Conservation (phyloP, 2,329 filamentous ascomycete species). For the Apiospora marii region DNA sequence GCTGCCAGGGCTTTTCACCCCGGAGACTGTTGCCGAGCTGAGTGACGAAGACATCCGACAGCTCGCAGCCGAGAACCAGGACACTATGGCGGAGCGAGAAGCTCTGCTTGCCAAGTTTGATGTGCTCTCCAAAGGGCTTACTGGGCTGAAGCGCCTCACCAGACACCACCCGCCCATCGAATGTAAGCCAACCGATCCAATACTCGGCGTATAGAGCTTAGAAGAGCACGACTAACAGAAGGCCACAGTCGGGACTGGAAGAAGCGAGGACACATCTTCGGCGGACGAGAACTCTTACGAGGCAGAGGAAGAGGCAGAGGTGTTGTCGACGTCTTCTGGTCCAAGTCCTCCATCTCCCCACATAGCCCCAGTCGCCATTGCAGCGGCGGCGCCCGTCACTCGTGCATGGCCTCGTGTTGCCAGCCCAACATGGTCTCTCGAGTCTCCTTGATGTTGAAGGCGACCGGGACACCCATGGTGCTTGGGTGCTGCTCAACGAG, state of each 20-base stretch:
- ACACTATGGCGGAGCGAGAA: slow-evolving; percentile 30
- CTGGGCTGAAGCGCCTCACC: slow-evolving; percentile 19
- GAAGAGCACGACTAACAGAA: neutral
- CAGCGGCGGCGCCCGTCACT: neutral
- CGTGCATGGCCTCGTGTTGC: neutral
- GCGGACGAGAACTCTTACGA: neutral
- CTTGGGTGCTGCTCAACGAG: no score
- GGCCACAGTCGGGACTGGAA: neutral
- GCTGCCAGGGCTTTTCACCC: slow-evolving; percentile 34
- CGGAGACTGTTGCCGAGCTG: slow-evolving; percentile 34
- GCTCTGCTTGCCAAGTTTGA: slow-evolving; percentile 37
- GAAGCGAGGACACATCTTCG: neutral
- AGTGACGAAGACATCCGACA: slow-evolving; percentile 29
- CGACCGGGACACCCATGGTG: no score
- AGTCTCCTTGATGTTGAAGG: neutral
- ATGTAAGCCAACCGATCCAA: neutral
- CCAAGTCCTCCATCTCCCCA: neutral
- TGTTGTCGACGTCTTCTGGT: neutral
- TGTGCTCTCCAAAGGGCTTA: slow-evolving; percentile 15
- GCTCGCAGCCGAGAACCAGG: slow-evolving; percentile 35
- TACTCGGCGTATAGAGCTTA: neutral
- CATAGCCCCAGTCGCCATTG: neutral
- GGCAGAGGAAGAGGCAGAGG: neutral
- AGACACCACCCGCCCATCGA: slow-evolving; percentile 3
- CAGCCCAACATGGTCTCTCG: neutral